Conservation (phyloP, 2,329 filamentous ascomycete genomes). For the Xylaria sp. region DNA sequence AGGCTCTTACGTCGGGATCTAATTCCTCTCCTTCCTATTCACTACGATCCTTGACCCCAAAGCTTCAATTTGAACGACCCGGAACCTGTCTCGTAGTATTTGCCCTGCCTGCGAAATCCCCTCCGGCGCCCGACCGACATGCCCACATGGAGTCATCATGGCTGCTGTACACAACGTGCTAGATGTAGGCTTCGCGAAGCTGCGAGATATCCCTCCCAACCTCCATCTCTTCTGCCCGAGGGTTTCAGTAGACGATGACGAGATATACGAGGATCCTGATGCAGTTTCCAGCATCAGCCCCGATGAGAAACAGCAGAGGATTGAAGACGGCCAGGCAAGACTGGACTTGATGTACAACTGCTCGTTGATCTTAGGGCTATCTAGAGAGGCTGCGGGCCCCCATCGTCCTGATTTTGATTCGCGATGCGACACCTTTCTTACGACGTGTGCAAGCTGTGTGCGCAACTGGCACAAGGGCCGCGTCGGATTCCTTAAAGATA, state of each 20-base stretch:
- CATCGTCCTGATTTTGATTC: constrained; percentile 69
- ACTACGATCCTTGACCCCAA: neutral
- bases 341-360: constrained; percentile 73
- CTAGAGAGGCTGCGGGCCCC: constrained; percentile 66
- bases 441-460: constrained; percentile 75
- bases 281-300: constrained; percentile 58
- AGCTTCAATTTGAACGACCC: neutral
- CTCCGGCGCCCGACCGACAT: constrained; percentile 36
- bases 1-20: constrained; percentile 1
- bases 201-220: constrained; percentile 37
- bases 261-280: constrained; percentile 69
- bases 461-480: constrained; percentile 78
- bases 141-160: constrained; percentile 42
- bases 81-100: neutral
- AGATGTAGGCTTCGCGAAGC: constrained; percentile 42
- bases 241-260: constrained; percentile 68
- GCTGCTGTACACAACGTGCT: constrained; percentile 42
- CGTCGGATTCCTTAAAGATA: constrained; percentile 67
- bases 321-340: constrained; percentile 65
- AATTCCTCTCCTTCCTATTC: neutral
- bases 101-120: neutral
- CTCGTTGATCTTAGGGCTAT: constrained; percentile 75
- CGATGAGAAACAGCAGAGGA: constrained; percentile 62
- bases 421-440: constrained; percentile 67
- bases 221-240: constrained; percentile 75